Conservation (phyloP, 2,329 filamentous ascomycete genomes). For the Chrysoporthe cubensis region DNA sequence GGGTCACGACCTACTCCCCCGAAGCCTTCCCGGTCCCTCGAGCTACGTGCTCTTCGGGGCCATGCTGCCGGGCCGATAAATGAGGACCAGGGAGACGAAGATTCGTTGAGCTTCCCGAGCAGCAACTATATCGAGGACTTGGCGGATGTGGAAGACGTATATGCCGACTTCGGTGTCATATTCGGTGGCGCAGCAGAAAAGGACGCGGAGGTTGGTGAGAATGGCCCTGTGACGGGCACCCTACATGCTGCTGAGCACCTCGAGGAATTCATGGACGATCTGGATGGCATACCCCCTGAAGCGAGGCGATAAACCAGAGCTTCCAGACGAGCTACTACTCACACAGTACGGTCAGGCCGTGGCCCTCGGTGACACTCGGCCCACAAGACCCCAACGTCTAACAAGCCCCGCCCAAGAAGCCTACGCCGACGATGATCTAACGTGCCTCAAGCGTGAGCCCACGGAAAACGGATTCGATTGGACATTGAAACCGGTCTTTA, state of each 20-base stretch:
- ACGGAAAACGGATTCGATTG: neutral
- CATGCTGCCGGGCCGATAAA: constrained; percentile 29
- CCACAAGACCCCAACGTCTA: neutral
- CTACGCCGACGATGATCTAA: neutral
- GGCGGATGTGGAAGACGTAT: constrained; percentile 54
- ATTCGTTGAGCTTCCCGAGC: constrained; percentile 51
- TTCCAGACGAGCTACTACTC: neutral
- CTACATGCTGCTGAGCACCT: constrained; percentile 41
- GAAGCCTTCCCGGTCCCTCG: constrained; percentile 40
- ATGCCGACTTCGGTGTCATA: constrained; percentile 58
- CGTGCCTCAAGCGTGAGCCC: neutral
- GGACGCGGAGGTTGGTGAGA: constrained; percentile 35
- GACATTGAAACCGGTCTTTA: neutral
- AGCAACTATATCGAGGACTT: constrained; percentile 47
- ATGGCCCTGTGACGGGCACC: neutral
- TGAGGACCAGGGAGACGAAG: constrained; percentile 44
- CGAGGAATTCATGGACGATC: constrained; percentile 59
- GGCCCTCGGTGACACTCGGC: neutral
- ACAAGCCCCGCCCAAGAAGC: neutral
- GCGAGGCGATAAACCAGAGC: constrained; percentile 32
- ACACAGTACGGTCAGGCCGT: neutral
- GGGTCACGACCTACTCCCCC: constrained; percentile 29
- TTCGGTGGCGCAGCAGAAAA: constrained; percentile 47
- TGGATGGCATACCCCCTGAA: constrained; percentile 58
- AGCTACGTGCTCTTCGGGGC: constrained; percentile 34